Evolutionary conservation across 2,329 filamentous ascomycete species (phyloP).

Genomic region (Madurella fahalii): DNA sequence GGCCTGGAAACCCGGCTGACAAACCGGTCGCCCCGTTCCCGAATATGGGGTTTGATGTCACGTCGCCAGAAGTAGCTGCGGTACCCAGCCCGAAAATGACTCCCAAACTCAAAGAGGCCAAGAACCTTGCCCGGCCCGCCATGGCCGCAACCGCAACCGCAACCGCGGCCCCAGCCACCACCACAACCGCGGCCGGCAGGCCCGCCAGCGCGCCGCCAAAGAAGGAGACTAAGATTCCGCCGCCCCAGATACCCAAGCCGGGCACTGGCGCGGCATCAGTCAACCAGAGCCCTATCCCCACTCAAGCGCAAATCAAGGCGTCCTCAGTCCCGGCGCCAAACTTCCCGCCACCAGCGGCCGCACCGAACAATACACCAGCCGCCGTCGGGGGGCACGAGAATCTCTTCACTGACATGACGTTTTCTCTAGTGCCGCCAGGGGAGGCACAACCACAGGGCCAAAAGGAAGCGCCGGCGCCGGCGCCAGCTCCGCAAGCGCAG

Average conservation of each 20-base stretch:
- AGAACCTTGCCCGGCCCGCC: slow-evolving; percentile 18
- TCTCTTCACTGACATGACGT: slow-evolving; percentile 55
- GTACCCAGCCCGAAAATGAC: slow-evolving; percentile 19
- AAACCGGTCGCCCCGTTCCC: slow-evolving; percentile 52
- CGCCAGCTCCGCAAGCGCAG: slow-evolving; percentile 20
- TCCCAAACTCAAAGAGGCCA: slow-evolving; percentile 20
- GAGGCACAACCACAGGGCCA: slow-evolving; percentile 29
- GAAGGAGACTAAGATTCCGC: slow-evolving; percentile 22
- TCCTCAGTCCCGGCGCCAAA: slow-evolving; percentile 2
- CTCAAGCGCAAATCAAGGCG: slow-evolving; percentile 6
- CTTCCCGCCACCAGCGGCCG: slow-evolving; percentile 5
- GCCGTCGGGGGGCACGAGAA: slow-evolving; percentile 35
- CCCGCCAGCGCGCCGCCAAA: slow-evolving; percentile 23
- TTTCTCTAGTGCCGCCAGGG: slow-evolving; percentile 45
- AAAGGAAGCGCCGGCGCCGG: slow-evolving; percentile 11
- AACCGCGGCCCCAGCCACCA: too few species aligned
- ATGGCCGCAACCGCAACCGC: slow-evolving; percentile 16
- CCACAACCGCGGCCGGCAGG: slow-evolving; percentile 14
- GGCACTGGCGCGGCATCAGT: slow-evolving; percentile 6
- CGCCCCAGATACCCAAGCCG: slow-evolving; percentile 14
- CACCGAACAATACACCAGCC: slow-evolving; percentile 1
- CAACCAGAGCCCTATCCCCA: slow-evolving; percentile 4
- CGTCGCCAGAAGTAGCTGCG: slow-evolving; percentile 20
- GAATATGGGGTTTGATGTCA: slow-evolving; percentile 50
- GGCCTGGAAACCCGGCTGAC: slow-evolving; percentile 33